These are phyloP conservation scores for Cyclotella atomus DNA, from an alignment of 108 stramenopile genomes.

Conservation along the genomic window DNA sequence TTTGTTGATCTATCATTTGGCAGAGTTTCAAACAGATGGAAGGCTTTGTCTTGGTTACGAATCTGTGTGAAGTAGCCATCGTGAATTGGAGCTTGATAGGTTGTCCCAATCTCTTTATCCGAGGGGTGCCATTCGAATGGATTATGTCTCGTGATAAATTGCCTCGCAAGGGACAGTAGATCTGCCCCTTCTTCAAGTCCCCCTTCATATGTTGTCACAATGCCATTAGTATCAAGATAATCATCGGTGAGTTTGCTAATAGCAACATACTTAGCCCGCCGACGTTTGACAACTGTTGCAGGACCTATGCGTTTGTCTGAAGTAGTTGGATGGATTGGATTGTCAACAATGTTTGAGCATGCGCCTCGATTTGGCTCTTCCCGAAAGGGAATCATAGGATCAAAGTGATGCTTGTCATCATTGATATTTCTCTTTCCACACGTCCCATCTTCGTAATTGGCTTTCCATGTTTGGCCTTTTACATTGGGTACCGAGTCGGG, in stretches of 20 bases:
- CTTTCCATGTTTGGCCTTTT: constrained; percentile 77
- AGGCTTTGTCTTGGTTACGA: constrained; percentile 3
- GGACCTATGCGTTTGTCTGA: constrained; percentile 83
- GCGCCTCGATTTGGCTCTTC: constrained; percentile 36
- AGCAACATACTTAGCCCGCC: constrained; percentile 82
- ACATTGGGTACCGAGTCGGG: constrained; percentile 80
- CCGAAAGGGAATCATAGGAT: constrained; percentile 46
- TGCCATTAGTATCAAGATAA: constrained; percentile 69
- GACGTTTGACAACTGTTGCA: constrained; percentile 50
- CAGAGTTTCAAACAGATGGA: constrained; percentile 53
- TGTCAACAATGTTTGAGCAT: constrained; percentile 88
- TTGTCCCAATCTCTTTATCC: constrained; percentile 11
- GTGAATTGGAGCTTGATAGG: constrained; percentile 24
- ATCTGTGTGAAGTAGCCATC: constrained; percentile 10
- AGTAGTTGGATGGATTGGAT: constrained; percentile 73
- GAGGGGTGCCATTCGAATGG: constrained; percentile 34
- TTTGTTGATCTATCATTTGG: constrained; percentile 59
- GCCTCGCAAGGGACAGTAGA: constrained; percentile 45
- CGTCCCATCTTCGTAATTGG: constrained; percentile 78
- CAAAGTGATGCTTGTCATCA: constrained; percentile 61
- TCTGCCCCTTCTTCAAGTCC: constrained; percentile 60
- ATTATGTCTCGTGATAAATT: constrained; percentile 18
- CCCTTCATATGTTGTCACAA: constrained; percentile 67
- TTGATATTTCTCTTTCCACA: constrained; percentile 66
- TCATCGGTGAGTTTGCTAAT: constrained; percentile 75